Evolutionary conservation across 306 rosid species (phyloP).

Genomic region (Dryas octopetala): DNA sequence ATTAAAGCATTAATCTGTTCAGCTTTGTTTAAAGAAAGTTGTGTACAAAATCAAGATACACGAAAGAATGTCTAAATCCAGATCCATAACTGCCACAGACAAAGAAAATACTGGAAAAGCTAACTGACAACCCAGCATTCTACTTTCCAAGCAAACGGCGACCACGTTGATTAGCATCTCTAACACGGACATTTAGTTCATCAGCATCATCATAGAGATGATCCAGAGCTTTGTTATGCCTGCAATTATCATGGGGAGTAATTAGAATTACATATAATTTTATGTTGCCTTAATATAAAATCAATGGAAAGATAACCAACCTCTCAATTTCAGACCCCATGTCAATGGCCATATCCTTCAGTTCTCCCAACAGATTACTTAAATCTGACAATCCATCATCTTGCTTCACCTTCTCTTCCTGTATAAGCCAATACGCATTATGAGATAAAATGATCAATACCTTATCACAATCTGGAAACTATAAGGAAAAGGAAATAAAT

Average conservation of each 20-base stretch:
- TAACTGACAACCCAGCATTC: slow-evolving; percentile 8
- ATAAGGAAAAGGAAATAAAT: background rate
- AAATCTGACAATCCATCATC: slow-evolving; percentile 82
- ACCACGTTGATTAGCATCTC: slow-evolving; percentile 67
- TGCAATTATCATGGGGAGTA: slow-evolving; percentile 34
- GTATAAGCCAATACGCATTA: slow-evolving; percentile 24
- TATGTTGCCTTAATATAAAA: background rate
- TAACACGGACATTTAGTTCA: slow-evolving; percentile 57
- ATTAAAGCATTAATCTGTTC: background rate
- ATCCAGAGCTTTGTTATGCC: slow-evolving; percentile 64
- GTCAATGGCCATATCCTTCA: slow-evolving; percentile 92
- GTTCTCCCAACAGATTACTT: slow-evolving; percentile 80
- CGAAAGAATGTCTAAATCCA: background rate
- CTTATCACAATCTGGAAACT: too few species aligned
- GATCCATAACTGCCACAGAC: background rate
- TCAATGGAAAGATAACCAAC: slow-evolving; percentile 36
- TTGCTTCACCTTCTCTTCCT: slow-evolving; percentile 82
- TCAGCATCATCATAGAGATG: slow-evolving; percentile 59
- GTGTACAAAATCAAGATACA: slow-evolving; percentile 8
- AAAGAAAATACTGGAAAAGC: slow-evolving; percentile 11
- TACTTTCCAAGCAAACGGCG: slow-evolving; percentile 80
- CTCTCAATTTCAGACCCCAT: slow-evolving; percentile 92
- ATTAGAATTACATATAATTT: background rate
- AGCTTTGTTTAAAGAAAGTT: slow-evolving; percentile 3
- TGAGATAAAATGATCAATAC: background rate